Conservation (phyloP, 345 rosid genomes). For the Crucihimalaya himalaica region DNA sequence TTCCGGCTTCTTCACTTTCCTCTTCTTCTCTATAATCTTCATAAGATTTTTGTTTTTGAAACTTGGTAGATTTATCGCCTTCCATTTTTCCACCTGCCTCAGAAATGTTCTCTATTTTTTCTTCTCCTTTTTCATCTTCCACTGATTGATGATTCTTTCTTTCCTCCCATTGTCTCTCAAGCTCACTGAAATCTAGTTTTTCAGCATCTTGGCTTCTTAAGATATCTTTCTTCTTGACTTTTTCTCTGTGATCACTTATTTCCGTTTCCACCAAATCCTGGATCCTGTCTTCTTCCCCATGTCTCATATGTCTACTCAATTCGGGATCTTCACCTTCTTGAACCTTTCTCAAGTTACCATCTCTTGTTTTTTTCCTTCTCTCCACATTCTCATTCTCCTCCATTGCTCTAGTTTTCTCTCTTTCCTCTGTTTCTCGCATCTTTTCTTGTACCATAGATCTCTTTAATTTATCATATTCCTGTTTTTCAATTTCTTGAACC, state of each 20-base stretch:
- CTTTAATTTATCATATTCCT: not conserved
- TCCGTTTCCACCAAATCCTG: not conserved
- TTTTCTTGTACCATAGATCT: conserved; percentile 15
- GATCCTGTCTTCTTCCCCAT: conserved; percentile 11
- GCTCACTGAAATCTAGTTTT: conserved; percentile 1
- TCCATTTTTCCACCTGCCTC: no score
- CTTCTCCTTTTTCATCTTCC: conserved; percentile 5
- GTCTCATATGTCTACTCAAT: not conserved
- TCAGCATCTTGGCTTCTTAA: conserved; percentile 3
- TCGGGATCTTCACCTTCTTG: not conserved
- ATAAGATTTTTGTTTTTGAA: no score
- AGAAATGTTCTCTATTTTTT: no score
- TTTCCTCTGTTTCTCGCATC: conserved; percentile 14
- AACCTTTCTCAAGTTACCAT: conserved; percentile 26
- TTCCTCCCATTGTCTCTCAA: not conserved
- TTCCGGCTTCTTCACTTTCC: no score
- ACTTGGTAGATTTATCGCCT: no score
- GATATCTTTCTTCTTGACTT: conserved; percentile 2
- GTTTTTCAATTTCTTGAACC: conserved; percentile 1
- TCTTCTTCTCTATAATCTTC: no score
- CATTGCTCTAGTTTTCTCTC: not conserved
- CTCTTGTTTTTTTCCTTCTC: not conserved
- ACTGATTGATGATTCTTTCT: not conserved
- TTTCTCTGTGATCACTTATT: conserved; percentile 11
- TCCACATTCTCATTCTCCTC: conserved; percentile 16